Evolutionary conservation across 2,329 filamentous ascomycete genomes (phyloP), one percentile per base, ranked within the genome.

Genomic region (Fusarium sp.): DNA sequence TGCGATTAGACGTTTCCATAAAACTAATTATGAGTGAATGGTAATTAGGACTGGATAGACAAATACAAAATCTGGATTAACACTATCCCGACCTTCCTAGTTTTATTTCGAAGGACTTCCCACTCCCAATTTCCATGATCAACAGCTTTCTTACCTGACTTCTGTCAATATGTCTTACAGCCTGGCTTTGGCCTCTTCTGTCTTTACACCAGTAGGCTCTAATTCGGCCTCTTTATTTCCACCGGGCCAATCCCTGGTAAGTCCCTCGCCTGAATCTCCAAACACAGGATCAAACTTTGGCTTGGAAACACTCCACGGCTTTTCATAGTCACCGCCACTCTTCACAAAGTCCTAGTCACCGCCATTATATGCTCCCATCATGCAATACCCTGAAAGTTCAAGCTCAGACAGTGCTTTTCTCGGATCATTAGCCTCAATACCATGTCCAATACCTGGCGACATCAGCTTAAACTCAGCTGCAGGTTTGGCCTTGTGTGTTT

Each of bases 341-440:
- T 60, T 55, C 0, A 72, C 61, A 19, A 72, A 72, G 4, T 72
- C 69, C 69, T 69, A 69, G 1, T 69, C 32, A 1, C 67, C 69
- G 0, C 69, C 69, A 1, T 32, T 62, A 10, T 88, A 89, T 6
- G 84, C 85, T 0, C 86, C 86, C 73, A 88, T 67, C 65, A 74
- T 74, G 1, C 68, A 72, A n/a, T 65, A 74, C 0, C 73, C 73
- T 4, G 75, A 64, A 4, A 84, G 24, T 19, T 77, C 36, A 2
- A 84, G 69, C 12, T 72, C 68, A 0, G 68, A 65, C 36, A 86
- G 71, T 3, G 77, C 79, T 9, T 73, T 71, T 42, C 73, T 73
- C 15, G 74, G 71, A 53, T 82, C 74, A 4, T 77, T 74, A 0
- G 75, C 74, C 39, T 78, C 75, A 17, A 80, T 77, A 2, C 73